Percentiles rank a stretch among this genome's conserved stretches.
phyloP scores from a whole-genome alignment of 164 flowering plant genomes.

The Stephania cephalantha region DNA sequence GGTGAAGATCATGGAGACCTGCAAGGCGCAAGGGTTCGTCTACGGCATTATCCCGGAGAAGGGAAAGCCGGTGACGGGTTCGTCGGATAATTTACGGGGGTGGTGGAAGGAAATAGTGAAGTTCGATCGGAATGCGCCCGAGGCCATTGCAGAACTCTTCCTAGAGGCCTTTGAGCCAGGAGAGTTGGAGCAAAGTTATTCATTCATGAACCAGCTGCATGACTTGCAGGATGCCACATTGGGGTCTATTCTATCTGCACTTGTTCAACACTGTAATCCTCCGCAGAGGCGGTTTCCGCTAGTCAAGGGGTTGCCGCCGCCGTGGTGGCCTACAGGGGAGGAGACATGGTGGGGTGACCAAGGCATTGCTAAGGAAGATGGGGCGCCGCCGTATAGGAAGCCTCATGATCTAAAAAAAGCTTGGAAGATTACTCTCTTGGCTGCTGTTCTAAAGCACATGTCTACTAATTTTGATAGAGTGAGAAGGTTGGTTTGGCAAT shows the following conservation, averaged over 20 bases:
- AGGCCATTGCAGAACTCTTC: neutral
- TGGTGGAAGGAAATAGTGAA: constrained; percentile 8
- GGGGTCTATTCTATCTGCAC: neutral
- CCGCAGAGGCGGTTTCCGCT: constrained; percentile 1
- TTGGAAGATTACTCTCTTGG: constrained; percentile 2
- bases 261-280: constrained; percentile 3
- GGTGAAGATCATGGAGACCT: constrained; percentile 9
- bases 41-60: constrained; percentile 2
- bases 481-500: neutral
- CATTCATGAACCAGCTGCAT: neutral
- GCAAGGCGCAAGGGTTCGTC: constrained; percentile 4
- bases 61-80: constrained; percentile 1
- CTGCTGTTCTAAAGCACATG: constrained; percentile 7
- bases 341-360: constrained; percentile 4
- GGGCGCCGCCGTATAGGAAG: constrained; percentile 6
- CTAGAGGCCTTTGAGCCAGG: neutral
- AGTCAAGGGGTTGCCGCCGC: neutral
- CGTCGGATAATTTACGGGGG: constrained; percentile 3
- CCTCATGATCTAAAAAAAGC: constrained; percentile 5
- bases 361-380: neutral
- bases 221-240: constrained; percentile 7
- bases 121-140: constrained; percentile 2
- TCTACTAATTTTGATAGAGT: constrained; percentile 3
- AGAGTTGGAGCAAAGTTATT: neutral
- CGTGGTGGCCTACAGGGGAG: constrained; percentile 3